A percentile compares a stretch with the other conserved stretches of the same genome.
Conservation (phyloP, 148 eudicot genomes). For the Heliamphora exappendiculata region DNA sequence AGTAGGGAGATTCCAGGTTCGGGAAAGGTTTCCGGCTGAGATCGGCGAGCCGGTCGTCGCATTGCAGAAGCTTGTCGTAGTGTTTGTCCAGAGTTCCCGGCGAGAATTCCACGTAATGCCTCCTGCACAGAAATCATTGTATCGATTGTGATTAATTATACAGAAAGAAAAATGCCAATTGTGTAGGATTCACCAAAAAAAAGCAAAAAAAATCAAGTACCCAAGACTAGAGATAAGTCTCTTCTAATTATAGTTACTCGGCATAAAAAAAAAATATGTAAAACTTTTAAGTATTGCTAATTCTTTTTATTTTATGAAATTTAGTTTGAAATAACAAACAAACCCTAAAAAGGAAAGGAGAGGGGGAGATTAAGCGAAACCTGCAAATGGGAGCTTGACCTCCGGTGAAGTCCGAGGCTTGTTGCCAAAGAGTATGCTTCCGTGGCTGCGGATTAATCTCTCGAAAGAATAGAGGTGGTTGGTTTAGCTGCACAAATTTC, state of each 20-base stretch:
- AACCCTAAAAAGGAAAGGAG: not conserved
- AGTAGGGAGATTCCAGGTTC: not conserved
- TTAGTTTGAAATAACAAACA: not conserved
- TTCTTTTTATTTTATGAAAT: not conserved
- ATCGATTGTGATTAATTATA: not conserved
- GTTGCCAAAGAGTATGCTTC: slow-evolving; percentile 61
- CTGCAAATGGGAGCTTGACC: slow-evolving; percentile 54
- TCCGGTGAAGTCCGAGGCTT: slow-evolving; percentile 48
- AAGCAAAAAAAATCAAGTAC: not conserved
- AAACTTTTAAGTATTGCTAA: no score
- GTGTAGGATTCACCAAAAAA: not conserved
- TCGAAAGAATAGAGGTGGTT: slow-evolving; percentile 39
- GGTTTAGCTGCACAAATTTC: slow-evolving; percentile 35
- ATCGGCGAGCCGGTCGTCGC: slow-evolving; percentile 15
- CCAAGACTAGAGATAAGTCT: no score
- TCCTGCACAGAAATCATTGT: slow-evolving; percentile 14
- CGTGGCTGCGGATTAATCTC: slow-evolving; percentile 49
- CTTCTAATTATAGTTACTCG: no score
- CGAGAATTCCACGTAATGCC: slow-evolving; percentile 23
- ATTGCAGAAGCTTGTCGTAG: slow-evolving; percentile 28
- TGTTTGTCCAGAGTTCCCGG: slow-evolving; percentile 23
- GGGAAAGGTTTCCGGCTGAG: slow-evolving; percentile 30
- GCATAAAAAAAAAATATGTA: no score
- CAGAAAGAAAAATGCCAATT: not conserved
- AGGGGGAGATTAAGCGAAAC: slow-evolving; percentile 10